Evolutionary conservation across 495 filamentous ascomycete species (phyloP), one percentile per base, ranked within the genome.

Genomic region (Penicillium bialowiezense): DNA sequence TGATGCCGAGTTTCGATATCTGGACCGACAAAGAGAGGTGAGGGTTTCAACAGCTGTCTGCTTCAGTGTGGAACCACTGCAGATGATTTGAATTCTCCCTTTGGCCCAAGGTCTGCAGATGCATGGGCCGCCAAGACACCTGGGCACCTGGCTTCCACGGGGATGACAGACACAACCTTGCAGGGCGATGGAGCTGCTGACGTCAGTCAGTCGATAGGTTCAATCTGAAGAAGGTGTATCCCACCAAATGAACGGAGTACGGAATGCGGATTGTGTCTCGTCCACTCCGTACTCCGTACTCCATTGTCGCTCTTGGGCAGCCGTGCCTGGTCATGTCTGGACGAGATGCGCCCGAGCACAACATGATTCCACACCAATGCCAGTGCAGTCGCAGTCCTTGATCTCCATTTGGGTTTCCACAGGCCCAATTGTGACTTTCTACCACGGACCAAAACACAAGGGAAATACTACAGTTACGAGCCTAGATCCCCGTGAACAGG

Each of bases 231-330:
- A 15, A 24, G 23, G 41, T 51, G 49, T 37, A 48, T 18, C 41
- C 52, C 38, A 48, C 32, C 38, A 31, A 52, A 45, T 47, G 43
- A 23, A 41, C n/a, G n/a, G n/a, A n/a, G n/a, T n/a, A n/a, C n/a
- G n/a, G n/a, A n/a, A n/a, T n/a, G n/a, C n/a, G n/a, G n/a, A n/a
- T n/a, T n/a, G n/a, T n/a, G n/a, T n/a, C n/a, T n/a, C n/a, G n/a
- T n/a, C n/a, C n/a, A n/a, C n/a, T n/a, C n/a, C n/a, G 23, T 26
- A 26, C 23, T 26, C 23, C 23, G 23, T 26, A 26, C 23, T 26
- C 23, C 23, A 26, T 4, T 60, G 57, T 57, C 50, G 51, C 54
- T 39, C 14, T 14, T 12, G 39, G 32, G 48, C 36, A 21, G 36
- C 37, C 44, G 13, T 28, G 3, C 34, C 44, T 12, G 34, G 31